Evolutionary conservation across 805 yeast species (phyloP).

Genomic region (Hanseniaspora thailandica): DNA sequence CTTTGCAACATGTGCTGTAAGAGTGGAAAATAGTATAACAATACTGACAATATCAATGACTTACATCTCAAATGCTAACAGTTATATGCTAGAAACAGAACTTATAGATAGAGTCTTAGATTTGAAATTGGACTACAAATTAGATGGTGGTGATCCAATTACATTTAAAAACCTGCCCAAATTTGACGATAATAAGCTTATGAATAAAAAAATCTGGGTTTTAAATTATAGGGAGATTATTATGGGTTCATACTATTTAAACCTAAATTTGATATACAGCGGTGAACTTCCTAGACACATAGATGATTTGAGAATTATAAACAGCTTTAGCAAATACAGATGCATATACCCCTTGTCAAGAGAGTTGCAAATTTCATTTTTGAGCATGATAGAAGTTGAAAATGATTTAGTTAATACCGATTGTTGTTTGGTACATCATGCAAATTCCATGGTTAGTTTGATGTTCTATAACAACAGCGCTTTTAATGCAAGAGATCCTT

Average conservation of each 20-base stretch:
- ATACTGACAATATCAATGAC: slow-evolving; percentile 6
- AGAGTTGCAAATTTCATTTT: not conserved
- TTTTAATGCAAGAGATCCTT: not conserved
- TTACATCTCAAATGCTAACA: not conserved
- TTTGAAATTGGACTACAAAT: not conserved
- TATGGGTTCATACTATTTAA: slow-evolving; percentile 5
- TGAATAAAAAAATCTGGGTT: not conserved
- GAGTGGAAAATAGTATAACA: not conserved
- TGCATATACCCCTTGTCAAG: not conserved
- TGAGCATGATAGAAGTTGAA: not conserved
- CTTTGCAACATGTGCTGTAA: not conserved
- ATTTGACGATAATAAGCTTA: not conserved
- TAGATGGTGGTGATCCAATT: not conserved
- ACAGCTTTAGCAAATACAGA: not conserved
- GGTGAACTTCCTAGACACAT: slow-evolving; percentile 1
- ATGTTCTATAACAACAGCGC: not conserved
- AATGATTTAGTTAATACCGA: not conserved
- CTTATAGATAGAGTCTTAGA: not conserved
- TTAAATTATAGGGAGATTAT: not conserved
- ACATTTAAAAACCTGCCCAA: not conserved
- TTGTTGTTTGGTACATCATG: not conserved
- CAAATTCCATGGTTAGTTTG: not conserved
- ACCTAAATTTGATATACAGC: not conserved
- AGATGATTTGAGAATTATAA: not conserved
- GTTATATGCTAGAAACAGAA: not conserved